phyloP scores from a whole-genome alignment of 257 asterid species.

The Solanum pimpinellifolium region DNA sequence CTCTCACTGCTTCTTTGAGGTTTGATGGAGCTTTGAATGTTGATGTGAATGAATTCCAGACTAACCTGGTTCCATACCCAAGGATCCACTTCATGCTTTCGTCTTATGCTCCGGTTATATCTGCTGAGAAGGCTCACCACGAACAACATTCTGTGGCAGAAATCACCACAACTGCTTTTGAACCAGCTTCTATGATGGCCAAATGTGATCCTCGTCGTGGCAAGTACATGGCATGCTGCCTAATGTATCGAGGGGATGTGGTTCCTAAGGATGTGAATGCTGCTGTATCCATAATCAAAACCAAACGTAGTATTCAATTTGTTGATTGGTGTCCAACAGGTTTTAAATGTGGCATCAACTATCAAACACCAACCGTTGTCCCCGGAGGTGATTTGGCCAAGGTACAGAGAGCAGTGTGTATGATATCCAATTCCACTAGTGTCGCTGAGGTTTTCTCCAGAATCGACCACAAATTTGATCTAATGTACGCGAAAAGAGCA shows the following conservation, averaged over 20 bases:
- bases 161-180: conserved; percentile 4
- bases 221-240: conserved; percentile 4
- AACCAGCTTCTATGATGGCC: conserved; percentile 5
- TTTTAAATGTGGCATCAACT: conserved; percentile 1
- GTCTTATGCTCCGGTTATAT: conserved; percentile 1
- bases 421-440: conserved; percentile 3
- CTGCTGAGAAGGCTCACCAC: not conserved
- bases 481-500: conserved; percentile 3
- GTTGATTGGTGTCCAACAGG: conserved; percentile 9
- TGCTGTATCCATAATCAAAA: not conserved
- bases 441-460: conserved; percentile 4
- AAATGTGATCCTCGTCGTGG: conserved; percentile 4
- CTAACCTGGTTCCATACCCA: conserved; percentile 4
- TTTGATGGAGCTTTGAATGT: conserved; percentile 6
- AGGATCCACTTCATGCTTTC: conserved; percentile 10
- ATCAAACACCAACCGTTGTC: not conserved
- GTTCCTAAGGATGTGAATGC: conserved; percentile 1
- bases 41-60: conserved; percentile 1
- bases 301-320: not conserved
- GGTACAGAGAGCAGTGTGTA: conserved; percentile 3
- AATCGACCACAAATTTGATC: conserved; percentile 1
- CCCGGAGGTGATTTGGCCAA: conserved; percentile 3
- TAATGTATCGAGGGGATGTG: conserved; percentile 6
- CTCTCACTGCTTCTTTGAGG: conserved; percentile 1
- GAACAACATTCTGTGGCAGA: conserved; percentile 3